Evolutionary conservation across 768 basidiomycete genomes (phyloP), one percentile per base, ranked within the genome.

Genomic region (Xerocomellus amylosporus): DNA sequence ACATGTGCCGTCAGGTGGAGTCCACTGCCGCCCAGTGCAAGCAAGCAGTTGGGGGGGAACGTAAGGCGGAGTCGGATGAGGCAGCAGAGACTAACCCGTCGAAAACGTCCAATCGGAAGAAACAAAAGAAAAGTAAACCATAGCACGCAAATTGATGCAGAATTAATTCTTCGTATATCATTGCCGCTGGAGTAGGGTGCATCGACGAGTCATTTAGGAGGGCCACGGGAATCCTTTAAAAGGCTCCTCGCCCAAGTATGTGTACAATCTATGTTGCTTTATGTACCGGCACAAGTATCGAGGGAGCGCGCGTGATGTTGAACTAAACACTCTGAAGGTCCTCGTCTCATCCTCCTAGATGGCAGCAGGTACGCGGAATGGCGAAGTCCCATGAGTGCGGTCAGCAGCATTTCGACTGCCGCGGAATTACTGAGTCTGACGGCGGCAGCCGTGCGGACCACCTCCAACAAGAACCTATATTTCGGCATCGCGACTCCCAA

Each of bases 1-100:
- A 77, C 48, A 79, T 85, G 71, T 84, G 88, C 62, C 79, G 78
- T 62, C 90, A 92, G 68, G 72, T 93, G 66, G 70, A 64, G 62
- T 68, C 68, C 13, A 40, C 51, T 1, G 55, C 58, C 6, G 10
- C 51, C 14, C 63, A 50, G 36, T 34, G 41, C 24, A 31, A 61
- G 20, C 52, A 61, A 14, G 34, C 8, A 5, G 44, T 41, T 7
- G 48, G 54, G 46, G 56, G 15, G 24, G 79, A 81, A 65, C 70
- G 79, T 56, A 80, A 79, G 59, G 73, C 70, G 2, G 55, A 48
- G 38, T 51, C 17, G 10, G 68, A 64, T 4, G 71, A 70, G n/a
- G 52, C 50, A 5, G 62, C 58, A 1, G 66, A 61, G 17, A 68
- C 65, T 2, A 66, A 63, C 26, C 56, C 60, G 6, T 71, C 70